Base-by-base conservation (phyloP, 345 rosid species). In the Conringia planisiliqua region DNA sequence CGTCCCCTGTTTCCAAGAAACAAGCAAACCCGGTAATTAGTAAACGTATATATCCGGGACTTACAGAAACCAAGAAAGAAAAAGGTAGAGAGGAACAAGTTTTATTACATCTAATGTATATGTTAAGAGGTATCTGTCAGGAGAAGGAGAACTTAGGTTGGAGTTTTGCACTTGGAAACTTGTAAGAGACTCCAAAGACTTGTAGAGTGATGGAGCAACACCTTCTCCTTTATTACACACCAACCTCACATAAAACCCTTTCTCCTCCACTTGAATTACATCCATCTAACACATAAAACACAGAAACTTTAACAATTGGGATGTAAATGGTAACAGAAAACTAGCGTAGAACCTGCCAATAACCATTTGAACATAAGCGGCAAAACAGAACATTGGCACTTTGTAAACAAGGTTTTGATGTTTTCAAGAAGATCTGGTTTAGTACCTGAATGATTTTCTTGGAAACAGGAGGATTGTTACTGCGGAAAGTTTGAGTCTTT, bases 221-320 rank as follows among this genome's bases (percentile, higher is more conserved):
- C 91, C 86, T 69, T 76, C 75, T 54, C 88, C 94, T 67, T 61
- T 83, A 56, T 78, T 83, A 82, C 92, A 79, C 30, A 84, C 84
- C 71, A 91, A 52, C 71, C 85, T 87, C 74, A 83, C 73, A 33
- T 91, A 88, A 78, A 83, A 89, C 57, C 77, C 92, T 85, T 83
- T 83, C 75, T 86, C 92, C 70, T 87, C 94, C 59, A 91, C 91
- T 83, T 86, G 94, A 62, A 88, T 80, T 35, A 88, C 82, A 57
- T 91, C 85, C 83, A 93, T 71, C 98, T 90, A 71, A 57, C 55
- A 70, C 39, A 70, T 12, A 29, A 50, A 35, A 32, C 8, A 39
- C 20, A 30, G 13, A 63, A 62, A 29, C 4, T 40, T 63, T 44
- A 44, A 44, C 36, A 27, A 62, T 42, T 62, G 16, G n/a, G 9